These are phyloP conservation scores for Boletus bicolor DNA, from an alignment of 768 basidiomycete genomes.

Conservation along the genomic window DNA sequence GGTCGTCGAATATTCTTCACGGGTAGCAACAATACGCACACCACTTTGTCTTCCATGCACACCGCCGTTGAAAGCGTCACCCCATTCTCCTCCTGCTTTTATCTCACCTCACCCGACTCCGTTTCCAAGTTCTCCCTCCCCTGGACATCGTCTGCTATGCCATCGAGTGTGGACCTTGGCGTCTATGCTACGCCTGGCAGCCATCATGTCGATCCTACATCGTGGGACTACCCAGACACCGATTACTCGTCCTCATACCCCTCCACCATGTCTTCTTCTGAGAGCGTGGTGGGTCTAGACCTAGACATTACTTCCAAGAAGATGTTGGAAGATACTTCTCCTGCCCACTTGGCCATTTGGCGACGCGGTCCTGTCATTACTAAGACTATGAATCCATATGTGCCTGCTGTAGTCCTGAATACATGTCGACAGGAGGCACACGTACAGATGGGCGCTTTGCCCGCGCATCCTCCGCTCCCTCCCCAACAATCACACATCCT, in stretches of 20 bases:
- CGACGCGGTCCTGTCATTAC: conserved; percentile 28
- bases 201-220: conserved; percentile 48
- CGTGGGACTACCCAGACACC: conserved; percentile 46
- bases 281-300: conserved; percentile 33
- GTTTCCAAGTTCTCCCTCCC: conserved; percentile 36
- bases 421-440: conserved; percentile 26
- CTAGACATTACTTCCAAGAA: conserved; percentile 31
- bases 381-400: conserved; percentile 25
- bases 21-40: conserved; percentile 43
- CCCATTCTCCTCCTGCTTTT: conserved; percentile 56
- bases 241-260: conserved; percentile 50
- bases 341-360: conserved; percentile 31
- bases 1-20: conserved; percentile 36
- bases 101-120: conserved; percentile 45
- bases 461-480: conserved; percentile 11
- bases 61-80: conserved; percentile 67
- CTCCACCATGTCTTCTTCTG: conserved; percentile 38
- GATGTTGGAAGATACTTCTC: conserved; percentile 30
- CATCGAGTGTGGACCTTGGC: conserved; percentile 38
- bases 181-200: conserved; percentile 42
- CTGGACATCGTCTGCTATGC: conserved; percentile 33
- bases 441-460: conserved; percentile 2
- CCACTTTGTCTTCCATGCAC: conserved; percentile 63
- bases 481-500: conserved; percentile 11
- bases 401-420: conserved; percentile 28